A percentile compares a stretch with the other conserved stretches of the same genome.
Evolutionary conservation across 73 alveolate species (phyloP).

Genomic region (Symbiodinium natans): DNA sequence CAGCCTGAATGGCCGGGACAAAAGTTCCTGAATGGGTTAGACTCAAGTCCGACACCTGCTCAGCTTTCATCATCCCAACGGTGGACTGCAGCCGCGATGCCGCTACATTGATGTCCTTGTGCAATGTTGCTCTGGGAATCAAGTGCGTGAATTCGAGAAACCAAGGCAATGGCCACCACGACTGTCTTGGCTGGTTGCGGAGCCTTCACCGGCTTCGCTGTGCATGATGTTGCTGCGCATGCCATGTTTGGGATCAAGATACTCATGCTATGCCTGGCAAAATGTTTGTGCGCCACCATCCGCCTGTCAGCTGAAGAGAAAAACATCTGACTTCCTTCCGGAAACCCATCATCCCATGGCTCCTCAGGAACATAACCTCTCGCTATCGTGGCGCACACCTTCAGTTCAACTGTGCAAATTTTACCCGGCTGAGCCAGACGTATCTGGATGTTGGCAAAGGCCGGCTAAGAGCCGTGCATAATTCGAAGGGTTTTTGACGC

Average conservation of each 20-base stretch:
- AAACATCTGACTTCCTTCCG: not conserved
- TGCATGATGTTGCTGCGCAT: not conserved
- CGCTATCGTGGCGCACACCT: slow-evolving; percentile 45
- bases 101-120: not conserved
- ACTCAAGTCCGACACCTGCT: slow-evolving; percentile 20
- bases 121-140: not conserved
- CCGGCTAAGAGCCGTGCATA: not conserved
- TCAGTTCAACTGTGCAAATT: no score
- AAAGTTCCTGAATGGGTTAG: not conserved
- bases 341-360: not conserved
- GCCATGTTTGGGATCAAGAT: not conserved
- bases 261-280: not conserved
- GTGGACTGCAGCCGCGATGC: slow-evolving; percentile 36
- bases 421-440: no score
- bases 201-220: not conserved
- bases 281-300: slow-evolving; percentile 20
- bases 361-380: slow-evolving; percentile 52
- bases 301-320: not conserved
- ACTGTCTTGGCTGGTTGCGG: not conserved
- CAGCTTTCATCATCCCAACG: slow-evolving; percentile 52
- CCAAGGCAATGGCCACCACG: not conserved
- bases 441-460: no score
- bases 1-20: not conserved
- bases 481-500: not conserved
- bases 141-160: not conserved